phyloP scores from a whole-genome alignment of 1,139 yeast genomes.

The Candida freyschussii region DNA sequence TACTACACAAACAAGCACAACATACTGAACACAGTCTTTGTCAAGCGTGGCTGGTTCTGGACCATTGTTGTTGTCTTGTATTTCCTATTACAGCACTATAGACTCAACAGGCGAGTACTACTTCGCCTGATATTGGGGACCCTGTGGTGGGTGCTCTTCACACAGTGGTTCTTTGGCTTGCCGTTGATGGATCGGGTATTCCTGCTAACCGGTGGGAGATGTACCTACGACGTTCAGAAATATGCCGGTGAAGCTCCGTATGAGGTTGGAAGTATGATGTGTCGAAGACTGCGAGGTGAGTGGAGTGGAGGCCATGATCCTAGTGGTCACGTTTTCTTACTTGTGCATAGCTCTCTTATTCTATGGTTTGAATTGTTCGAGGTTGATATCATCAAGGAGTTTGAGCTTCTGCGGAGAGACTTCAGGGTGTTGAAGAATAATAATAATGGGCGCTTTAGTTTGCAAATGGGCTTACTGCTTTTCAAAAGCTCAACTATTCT shows the following conservation, averaged over 20 bases:
- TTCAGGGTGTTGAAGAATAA: conserved; percentile 4
- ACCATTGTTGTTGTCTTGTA: conserved; percentile 44
- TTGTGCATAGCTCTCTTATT: conserved; percentile 68
- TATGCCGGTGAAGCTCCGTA: conserved; percentile 7
- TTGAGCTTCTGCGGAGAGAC: conserved; percentile 7
- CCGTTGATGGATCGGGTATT: conserved; percentile 91
- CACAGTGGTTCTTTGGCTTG: conserved; percentile 84
- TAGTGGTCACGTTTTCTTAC: conserved; percentile 84
- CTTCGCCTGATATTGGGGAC: conserved; percentile 50
- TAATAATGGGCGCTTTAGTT: neutral
- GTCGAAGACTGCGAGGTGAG: conserved; percentile 58
- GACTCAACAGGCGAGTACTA: conserved; percentile 11
- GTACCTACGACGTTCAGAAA: conserved; percentile 32
- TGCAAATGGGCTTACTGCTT: conserved; percentile 8
- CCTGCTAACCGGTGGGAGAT: conserved; percentile 75
- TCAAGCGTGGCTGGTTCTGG: conserved; percentile 94
- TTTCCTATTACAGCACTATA: conserved; percentile 13
- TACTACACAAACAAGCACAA: conserved; percentile 25
- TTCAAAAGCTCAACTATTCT: conserved; percentile 41
- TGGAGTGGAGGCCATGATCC: conserved; percentile 98
- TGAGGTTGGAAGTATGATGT: conserved; percentile 39
- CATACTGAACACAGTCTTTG: conserved; percentile 65
- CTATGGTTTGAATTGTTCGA: conserved; percentile 58
- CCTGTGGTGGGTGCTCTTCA: conserved; percentile 73
- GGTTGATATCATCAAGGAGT: conserved; percentile 8